Base-by-base conservation (phyloP, 257 asterid genomes). In the Gentiana straminea region DNA sequence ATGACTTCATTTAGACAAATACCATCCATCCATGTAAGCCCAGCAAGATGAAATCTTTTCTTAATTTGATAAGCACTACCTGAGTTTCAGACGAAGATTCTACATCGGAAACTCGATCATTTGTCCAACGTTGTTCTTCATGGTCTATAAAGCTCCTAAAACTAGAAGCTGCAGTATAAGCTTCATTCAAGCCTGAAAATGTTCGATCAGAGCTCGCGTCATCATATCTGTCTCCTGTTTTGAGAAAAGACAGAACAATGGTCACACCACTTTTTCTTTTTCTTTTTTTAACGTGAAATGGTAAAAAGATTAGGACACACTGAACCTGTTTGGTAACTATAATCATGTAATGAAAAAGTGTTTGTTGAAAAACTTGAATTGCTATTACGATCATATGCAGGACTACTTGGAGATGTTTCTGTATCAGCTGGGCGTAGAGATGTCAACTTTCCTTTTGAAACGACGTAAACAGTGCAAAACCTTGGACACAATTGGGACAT, bases 401-500 rank as follows among this genome's bases (percentile, higher is more conserved):
- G 24, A 24, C 24, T 55, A 84, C 82, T 74, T 70, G 61, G 64
- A 35, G 59, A 73, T 56, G 76, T 77, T 63, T 70, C 89, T 44
- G 86, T 73, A 73, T 77, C 77, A 39, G 97, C 79, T 13, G 94
- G 79, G 56, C 89, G 79, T 33, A 81, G 13, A 10, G 94, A 79
- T 33, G 79, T 72, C 57, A 84, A 58, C 68, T 84, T 80, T 57
- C 96, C 96, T 70, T 82, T 86, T 41, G 95, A 79, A 69, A 90
- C 79, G 44, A 78, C 94, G 68, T 84, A 90, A 11, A 86, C 84
- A 6, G 82, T 72, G 76, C 96, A 90, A 65, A 73, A 84, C 2
- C 58, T 24, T 7, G 98, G 91, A 58, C 80, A 69, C 58, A 66
- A 50, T 57, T 70, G 72, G 5, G 94, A 70, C 68, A 90, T 79